Percentiles rank a stretch among this genome's conserved stretches.
phyloP scores from a whole-genome alignment of 441 rosid species.

The Pelargonium australe region DNA sequence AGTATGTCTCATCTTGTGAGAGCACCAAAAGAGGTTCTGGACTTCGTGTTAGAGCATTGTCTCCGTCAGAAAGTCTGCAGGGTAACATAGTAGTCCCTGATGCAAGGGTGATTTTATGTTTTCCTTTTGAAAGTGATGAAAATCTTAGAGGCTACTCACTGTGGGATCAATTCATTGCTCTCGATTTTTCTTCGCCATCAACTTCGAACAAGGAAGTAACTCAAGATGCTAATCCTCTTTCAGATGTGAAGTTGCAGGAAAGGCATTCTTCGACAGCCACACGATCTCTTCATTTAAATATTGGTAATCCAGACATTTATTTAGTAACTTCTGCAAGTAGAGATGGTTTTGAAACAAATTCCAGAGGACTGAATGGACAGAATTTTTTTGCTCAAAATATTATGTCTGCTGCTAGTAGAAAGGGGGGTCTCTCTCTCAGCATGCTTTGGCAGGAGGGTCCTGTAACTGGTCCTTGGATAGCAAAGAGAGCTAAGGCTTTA shows the following conservation, averaged over 20 bases:
- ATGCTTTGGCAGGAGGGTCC: constrained; percentile 77
- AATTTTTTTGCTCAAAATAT: constrained; percentile 48
- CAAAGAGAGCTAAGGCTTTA: constrained; percentile 69
- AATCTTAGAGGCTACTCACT: constrained; percentile 33
- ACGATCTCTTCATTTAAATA: constrained; percentile 46
- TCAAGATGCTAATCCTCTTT: constrained; percentile 29
- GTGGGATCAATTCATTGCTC: constrained; percentile 65
- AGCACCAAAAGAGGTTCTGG: constrained; percentile 34
- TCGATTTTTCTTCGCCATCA: constrained; percentile 50
- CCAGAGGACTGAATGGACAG: constrained; percentile 23
- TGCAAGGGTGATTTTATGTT: constrained; percentile 75
- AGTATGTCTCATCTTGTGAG: constrained; percentile 24
- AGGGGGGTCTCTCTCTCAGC: constrained; percentile 48
- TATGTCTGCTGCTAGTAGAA: constrained; percentile 43
- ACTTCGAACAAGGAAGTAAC: constrained; percentile 30
- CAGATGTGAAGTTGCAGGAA: constrained; percentile 29
- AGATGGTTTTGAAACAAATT: constrained; percentile 31
- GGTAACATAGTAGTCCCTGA: constrained; percentile 54
- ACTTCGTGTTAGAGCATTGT: constrained; percentile 25
- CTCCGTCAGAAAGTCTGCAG: constrained; percentile 38
- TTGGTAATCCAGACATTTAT: constrained; percentile 55
- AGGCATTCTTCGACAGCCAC: constrained; percentile 35
- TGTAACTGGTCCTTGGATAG: constrained; percentile 61
- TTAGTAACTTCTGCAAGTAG: constrained; percentile 44
- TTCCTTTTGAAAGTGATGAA: constrained; percentile 49